Evolutionary conservation across 352 stramenopile genomes (phyloP).

Genomic region (Pythium monospermum): DNA sequence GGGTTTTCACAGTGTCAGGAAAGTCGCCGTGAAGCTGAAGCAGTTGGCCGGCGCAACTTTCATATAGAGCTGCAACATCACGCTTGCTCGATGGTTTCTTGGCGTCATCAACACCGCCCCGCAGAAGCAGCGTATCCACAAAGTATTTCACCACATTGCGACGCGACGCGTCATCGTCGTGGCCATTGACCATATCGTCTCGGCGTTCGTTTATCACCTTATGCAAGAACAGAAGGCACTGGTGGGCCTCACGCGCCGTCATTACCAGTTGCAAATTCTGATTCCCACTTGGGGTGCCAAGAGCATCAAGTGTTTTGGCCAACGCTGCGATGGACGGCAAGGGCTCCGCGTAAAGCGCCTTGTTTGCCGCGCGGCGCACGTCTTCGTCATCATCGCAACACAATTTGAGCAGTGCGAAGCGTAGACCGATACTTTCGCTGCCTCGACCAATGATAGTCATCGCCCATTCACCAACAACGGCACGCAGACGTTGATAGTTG

Average conservation of each 20-base stretch:
- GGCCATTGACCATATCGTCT: conserved; percentile 14
- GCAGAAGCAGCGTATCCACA: conserved; percentile 38
- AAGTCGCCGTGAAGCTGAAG: conserved; percentile 12
- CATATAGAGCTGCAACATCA: conserved; percentile 5
- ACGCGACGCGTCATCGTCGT: conserved; percentile 20
- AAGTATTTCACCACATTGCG: conserved; percentile 44
- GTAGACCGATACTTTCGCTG: conserved; percentile 28
- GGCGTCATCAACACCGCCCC: too few relatives aligned
- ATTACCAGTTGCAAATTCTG: conserved; percentile 40
- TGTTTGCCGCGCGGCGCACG: conserved; percentile 4
- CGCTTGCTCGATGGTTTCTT: background rate
- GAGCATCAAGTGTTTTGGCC: background rate
- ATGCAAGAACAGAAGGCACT: conserved; percentile 51
- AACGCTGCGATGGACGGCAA: conserved; percentile 6
- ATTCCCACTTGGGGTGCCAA: background rate
- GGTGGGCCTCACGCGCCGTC: conserved; percentile 28
- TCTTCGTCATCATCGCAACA: conserved; percentile 19
- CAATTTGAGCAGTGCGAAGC: conserved; percentile 56
- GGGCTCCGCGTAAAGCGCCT: conserved; percentile 15
- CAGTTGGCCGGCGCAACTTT: conserved; percentile 7
- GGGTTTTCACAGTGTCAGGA: background rate
- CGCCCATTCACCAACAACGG: conserved; percentile 57
- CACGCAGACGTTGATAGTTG: conserved; percentile 60
- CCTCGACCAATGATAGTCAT: conserved; percentile 23
- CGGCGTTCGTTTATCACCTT: conserved; percentile 30